Evolutionary conservation across 2,329 filamentous ascomycete genomes (phyloP), one percentile per base, ranked within the genome.

Genomic region (Atkinsonella texensis): DNA sequence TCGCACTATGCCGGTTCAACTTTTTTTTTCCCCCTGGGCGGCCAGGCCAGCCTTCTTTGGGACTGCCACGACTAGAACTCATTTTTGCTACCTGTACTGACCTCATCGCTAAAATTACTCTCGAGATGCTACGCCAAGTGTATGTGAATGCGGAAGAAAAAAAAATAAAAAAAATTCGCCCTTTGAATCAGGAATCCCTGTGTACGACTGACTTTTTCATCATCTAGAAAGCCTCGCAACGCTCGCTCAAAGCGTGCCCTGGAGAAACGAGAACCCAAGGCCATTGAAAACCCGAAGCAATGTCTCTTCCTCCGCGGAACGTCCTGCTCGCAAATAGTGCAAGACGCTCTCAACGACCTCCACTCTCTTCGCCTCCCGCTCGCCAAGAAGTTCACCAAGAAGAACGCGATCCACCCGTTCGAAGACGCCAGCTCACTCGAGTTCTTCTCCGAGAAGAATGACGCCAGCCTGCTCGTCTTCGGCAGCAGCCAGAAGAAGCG

Each of bases 381-480:
- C 55, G 84, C 84, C 57, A 85, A 94, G 69, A 89, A 90, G 59
- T 95, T 98, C 74, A 87, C 83, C 70, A 98, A 97, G 79, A 97
- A 97, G 75, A 98, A 98, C 70, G 77, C 83, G 59, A 85, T 95
- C 61, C 89, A 93, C 69, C 93, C 93, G 2, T 98, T 98, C 69
- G 91, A 96, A 68, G 89, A 94, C 66, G 74, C 86, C 57, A 76
- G 84, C 31, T 91, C 86, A 50, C 79, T 97, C 58, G 89, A 96
- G 70, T 98, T 98, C 74, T 90, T 98, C 74, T 85, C 85, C 56
- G 84, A 90, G 65, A 98, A 97, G 75, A 98, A 98, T 71, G 93
- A 98, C 68, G 84, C 87, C 62, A 86, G 83, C 45, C 74, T 96
- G 46, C 77, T 96, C 58, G 78, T 93, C 58, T 95, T 95, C 62